These are phyloP conservation scores for Pyricularia pennisetigena DNA, from an alignment of 2,329 filamentous ascomycete species.

Conservation along the genomic window DNA sequence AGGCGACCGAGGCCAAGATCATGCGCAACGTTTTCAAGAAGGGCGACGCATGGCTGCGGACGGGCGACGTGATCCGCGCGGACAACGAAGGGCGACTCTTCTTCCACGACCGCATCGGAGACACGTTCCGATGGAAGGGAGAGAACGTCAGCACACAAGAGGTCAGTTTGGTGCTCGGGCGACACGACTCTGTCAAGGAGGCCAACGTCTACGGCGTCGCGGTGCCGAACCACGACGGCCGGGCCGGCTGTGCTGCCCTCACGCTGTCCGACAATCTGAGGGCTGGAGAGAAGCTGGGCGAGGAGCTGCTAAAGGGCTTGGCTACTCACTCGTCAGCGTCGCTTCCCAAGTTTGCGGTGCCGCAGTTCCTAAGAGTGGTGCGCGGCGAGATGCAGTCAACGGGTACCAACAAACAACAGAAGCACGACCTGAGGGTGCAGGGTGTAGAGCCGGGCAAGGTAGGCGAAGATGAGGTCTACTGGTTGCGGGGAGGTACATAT, in stretches of 20 bases:
- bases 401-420: conserved; percentile 85
- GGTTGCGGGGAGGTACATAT: conserved; percentile 59
- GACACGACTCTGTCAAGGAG: conserved; percentile 58
- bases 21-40: conserved; percentile 61
- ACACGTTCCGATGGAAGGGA: conserved; percentile 73
- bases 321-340: conserved; percentile 44
- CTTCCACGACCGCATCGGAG: conserved; percentile 74
- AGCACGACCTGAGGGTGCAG: conserved; percentile 59
- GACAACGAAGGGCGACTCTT: conserved; percentile 62
- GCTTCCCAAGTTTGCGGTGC: conserved; percentile 66
- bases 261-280: conserved; percentile 34
- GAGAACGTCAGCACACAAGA: conserved; percentile 79
- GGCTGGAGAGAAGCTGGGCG: not conserved
- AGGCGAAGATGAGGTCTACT: conserved; percentile 42
- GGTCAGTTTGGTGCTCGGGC: conserved; percentile 65
- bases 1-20: conserved; percentile 64
- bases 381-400: conserved; percentile 54
- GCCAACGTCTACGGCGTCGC: conserved; percentile 81
- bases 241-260: conserved; percentile 60
- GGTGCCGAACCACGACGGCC: conserved; percentile 71
- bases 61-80: conserved; percentile 70
- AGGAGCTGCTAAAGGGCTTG: conserved; percentile 41
- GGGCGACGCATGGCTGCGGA: conserved; percentile 75
- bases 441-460: conserved; percentile 60
- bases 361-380: conserved; percentile 65